Base-by-base conservation (phyloP, 2,329 filamentous ascomycete genomes). In the Colletotrichum theobromicola region DNA sequence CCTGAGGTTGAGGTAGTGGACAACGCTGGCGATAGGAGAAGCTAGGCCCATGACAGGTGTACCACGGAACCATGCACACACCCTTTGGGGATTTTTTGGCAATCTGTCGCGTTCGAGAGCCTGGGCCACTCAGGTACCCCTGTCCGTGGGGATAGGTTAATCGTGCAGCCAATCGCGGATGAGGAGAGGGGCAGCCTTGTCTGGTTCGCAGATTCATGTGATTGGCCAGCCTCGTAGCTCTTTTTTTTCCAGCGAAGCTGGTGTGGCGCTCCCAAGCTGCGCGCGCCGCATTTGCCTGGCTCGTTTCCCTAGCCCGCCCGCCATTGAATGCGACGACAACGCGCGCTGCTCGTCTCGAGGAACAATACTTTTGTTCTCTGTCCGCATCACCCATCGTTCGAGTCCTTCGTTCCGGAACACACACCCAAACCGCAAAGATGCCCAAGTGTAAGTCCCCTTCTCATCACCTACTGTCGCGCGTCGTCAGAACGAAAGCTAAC, bases 371-470 rank as follows among this genome's bases (percentile, higher is more conserved):
- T 67, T 67, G 63, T 60, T 50, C 46, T 24, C 46, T 24, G 15
- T 32, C 32, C 37, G 62, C 61, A 60, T 57, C 53, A 32, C 21
- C 35, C 35, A 34, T 10, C 18, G 24, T 13, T 13, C 55, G 24
- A 63, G 15, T 24, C 24, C 30, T n/a, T 24, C 24, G 28, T n/a
- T 21, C 5, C 57, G 28, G 18, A 61, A 32, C n/a, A n/a, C 5
- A 16, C 46, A n/a, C 10, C 12, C 6, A 60, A 26, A 58, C 69
- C 70, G 76, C 60, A 88, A 94, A 89, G 77, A 96, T 97, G 94
- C 94, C 94, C 74, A 96, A 96, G 90, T 97, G 95, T 96, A 91
- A 91, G 93, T 90, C 4, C 7, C 15, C 9, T 46, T 46, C 37
- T 7, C 26, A 58, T 30, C 26, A 21, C n/a, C 55, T 13, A 12